A percentile compares a stretch with the other conserved stretches of the same genome.
phyloP scores from a whole-genome alignment of 805 yeast genomes.

The Metschnikowia anglica region DNA sequence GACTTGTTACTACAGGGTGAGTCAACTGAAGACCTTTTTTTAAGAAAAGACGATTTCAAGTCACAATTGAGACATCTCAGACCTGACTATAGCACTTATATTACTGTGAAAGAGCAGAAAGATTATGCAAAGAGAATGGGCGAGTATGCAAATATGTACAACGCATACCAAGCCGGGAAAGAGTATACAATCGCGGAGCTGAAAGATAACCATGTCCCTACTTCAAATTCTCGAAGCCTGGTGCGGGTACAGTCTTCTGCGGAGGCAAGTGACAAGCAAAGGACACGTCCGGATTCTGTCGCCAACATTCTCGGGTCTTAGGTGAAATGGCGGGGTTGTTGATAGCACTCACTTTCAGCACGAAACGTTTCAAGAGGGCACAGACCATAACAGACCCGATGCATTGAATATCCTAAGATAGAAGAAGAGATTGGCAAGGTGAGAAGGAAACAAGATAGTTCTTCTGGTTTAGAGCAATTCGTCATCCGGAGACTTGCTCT shows the following conservation, averaged over 20 bases:
- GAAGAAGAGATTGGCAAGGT: too few species aligned
- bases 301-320: not conserved
- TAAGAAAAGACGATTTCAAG: slow-evolving; percentile 7
- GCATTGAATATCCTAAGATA: too few species aligned
- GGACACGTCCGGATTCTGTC: slow-evolving; percentile 5
- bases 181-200: not conserved
- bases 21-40: slow-evolving; percentile 14
- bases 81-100: slow-evolving; percentile 16
- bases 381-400: too few species aligned
- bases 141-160: slow-evolving; percentile 4
- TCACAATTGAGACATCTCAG: slow-evolving; percentile 11
- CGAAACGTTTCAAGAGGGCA: too few species aligned
- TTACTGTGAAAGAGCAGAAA: slow-evolving; percentile 1
- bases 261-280: slow-evolving; percentile 4
- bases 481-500: too few species aligned
- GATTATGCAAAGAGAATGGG: slow-evolving; percentile 10
- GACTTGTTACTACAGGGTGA: slow-evolving; percentile 9
- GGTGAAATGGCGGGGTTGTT: not conserved
- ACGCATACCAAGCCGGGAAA: slow-evolving; percentile 4
- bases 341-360: too few species aligned
- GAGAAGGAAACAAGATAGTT: too few species aligned
- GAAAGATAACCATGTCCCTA: too few species aligned
- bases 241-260: not conserved
- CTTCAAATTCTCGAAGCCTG: too few species aligned
- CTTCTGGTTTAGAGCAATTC: too few species aligned